Percentiles rank a stretch among this genome's conserved stretches.
These are phyloP conservation scores for Linum usitatissimum DNA, from an alignment of 345 rosid species.

Conservation along the genomic window DNA sequence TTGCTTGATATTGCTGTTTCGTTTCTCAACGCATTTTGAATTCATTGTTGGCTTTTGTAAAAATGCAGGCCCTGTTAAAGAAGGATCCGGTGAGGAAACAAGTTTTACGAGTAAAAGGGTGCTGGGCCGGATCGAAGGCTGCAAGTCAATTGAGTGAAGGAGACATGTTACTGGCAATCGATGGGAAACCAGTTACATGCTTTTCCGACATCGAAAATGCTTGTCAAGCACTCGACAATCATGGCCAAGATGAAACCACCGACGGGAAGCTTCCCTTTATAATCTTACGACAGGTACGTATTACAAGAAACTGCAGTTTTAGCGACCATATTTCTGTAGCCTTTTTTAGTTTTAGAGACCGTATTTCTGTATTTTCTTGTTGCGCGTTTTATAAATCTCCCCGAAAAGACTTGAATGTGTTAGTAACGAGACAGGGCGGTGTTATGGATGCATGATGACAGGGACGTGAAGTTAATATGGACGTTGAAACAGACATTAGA, in stretches of 20 bases:
- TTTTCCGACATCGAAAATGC: slow-evolving; percentile 74
- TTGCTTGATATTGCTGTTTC: slow-evolving; percentile 6
- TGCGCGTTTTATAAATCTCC: too few relatives aligned
- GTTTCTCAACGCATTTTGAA: too few relatives aligned
- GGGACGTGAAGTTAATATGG: slow-evolving; percentile 67
- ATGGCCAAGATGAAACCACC: slow-evolving; percentile 15
- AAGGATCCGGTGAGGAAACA: slow-evolving; percentile 81
- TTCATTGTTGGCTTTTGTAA: background rate
- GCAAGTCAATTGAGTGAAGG: slow-evolving; percentile 71
- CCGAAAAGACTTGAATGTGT: too few relatives aligned
- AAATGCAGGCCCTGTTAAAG: slow-evolving; percentile 52
- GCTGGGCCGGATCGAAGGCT: slow-evolving; percentile 91
- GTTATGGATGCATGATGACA: slow-evolving; percentile 21
- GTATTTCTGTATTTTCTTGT: too few relatives aligned
- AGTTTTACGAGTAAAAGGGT: slow-evolving; percentile 81
- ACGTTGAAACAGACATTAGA: slow-evolving; percentile 75
- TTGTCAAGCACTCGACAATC: slow-evolving; percentile 50
- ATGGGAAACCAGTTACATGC: slow-evolving; percentile 84
- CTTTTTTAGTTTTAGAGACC: too few relatives aligned
- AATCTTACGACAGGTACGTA: slow-evolving; percentile 73
- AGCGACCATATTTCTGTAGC: too few relatives aligned
- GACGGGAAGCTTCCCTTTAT: slow-evolving; percentile 61
- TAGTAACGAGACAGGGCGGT: too few relatives aligned
- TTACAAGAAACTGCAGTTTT: too few relatives aligned
- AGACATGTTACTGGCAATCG: slow-evolving; percentile 86